Conservation (phyloP, 371 early-diverging fungal species). For the Zychaea mexicana region DNA sequence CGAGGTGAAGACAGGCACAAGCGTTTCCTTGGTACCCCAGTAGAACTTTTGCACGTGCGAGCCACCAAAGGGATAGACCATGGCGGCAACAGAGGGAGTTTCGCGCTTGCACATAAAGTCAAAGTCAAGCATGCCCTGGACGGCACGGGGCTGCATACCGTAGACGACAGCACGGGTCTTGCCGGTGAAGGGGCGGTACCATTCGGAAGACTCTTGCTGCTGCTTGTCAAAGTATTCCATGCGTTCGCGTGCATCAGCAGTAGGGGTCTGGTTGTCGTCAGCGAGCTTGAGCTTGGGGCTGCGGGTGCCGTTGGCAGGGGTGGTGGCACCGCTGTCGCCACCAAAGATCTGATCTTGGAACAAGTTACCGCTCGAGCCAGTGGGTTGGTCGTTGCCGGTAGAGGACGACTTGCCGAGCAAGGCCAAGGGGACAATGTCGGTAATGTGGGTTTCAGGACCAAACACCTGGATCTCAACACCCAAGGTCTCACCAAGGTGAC, state of each 20-base stretch:
- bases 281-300: constrained; percentile 40
- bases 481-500: constrained; percentile 89
- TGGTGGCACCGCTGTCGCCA: constrained; percentile 33
- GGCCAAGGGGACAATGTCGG: constrained; percentile 96
- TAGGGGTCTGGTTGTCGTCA: constrained; percentile 42
- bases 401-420: constrained; percentile 62
- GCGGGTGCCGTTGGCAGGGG: constrained; percentile 28
- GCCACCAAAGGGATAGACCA: constrained; percentile 99
- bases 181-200: constrained; percentile 86
- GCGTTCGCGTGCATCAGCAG: constrained; percentile 50
- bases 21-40: constrained; percentile 98
- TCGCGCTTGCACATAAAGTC: constrained; percentile 97
- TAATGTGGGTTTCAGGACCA: constrained; percentile 98
- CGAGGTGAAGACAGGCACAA: constrained; percentile 91
- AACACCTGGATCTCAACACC: constrained; percentile 95
- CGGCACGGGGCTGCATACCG: constrained; percentile 98
- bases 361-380: constrained; percentile 63
- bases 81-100: constrained; percentile 97
- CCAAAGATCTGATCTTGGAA: constrained; percentile 69
- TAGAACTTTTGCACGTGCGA: constrained; percentile 98
- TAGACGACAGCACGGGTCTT: constrained; percentile 92
- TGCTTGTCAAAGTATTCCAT: constrained; percentile 55
- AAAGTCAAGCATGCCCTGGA: constrained; percentile 99
- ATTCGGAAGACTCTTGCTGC: constrained; percentile 37
- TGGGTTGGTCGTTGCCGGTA: constrained; percentile 19